Conservation (phyloP, 2,329 filamentous ascomycete species). For the Aureobasidium pullulans region DNA sequence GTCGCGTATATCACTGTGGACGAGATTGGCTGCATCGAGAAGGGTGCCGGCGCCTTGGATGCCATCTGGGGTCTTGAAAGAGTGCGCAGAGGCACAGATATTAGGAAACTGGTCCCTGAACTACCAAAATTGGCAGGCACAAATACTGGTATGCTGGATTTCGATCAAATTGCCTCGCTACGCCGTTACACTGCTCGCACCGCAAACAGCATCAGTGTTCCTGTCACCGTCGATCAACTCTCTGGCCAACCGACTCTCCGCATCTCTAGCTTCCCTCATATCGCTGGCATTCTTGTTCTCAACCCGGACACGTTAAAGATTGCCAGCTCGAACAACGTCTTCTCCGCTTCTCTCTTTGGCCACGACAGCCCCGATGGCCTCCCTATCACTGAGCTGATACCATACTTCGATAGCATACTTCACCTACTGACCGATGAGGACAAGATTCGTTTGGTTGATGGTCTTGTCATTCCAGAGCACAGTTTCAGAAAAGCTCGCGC, state of each 20-base stretch:
- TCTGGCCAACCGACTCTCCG: conserved; percentile 64
- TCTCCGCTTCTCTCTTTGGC: conserved; percentile 86
- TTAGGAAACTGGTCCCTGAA: conserved; percentile 71
- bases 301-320: conserved; percentile 71
- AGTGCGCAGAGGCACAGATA: conserved; percentile 60
- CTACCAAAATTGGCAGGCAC: conserved; percentile 71
- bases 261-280: conserved; percentile 91
- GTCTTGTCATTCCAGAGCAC: conserved; percentile 94
- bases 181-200: conserved; percentile 83
- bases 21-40: conserved; percentile 65
- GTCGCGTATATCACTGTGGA: conserved; percentile 71
- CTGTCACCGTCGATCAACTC: conserved; percentile 70
- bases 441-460: conserved; percentile 72
- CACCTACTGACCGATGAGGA: conserved; percentile 80
- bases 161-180: conserved; percentile 62
- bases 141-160: conserved; percentile 67
- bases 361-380: conserved; percentile 76
- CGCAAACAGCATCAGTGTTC: conserved; percentile 69
- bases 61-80: conserved; percentile 77
- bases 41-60: conserved; percentile 65
- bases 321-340: conserved; percentile 89
- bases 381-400: conserved; percentile 71
- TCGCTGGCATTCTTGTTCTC: conserved; percentile 91
- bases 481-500: conserved; percentile 87
- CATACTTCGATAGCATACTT: conserved; percentile 78